A percentile compares a stretch with the other conserved stretches of the same genome.
Evolutionary conservation across 805 yeast genomes (phyloP).

Genomic region (Komagataella populi): DNA sequence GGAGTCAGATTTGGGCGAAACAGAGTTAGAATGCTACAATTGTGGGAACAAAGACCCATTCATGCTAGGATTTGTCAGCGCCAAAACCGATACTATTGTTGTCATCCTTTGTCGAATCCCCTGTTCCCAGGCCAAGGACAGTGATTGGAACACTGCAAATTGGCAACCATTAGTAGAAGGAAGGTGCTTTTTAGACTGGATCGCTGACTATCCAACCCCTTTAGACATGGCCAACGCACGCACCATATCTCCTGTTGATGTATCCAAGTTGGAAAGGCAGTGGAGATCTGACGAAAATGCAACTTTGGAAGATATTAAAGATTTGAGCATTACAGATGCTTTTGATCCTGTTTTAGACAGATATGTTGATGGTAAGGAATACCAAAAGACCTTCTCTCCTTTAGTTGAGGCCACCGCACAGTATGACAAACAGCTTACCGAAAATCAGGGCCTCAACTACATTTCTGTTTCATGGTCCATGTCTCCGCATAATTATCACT

Average conservation of each 20-base stretch:
- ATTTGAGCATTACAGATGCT: slow-evolving; percentile 38
- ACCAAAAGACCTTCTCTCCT: slow-evolving; percentile 78
- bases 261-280: slow-evolving; percentile 59
- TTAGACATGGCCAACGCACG: slow-evolving; percentile 45
- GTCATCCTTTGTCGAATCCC: slow-evolving; percentile 82
- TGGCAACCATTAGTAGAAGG: slow-evolving; percentile 85
- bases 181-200: slow-evolving; percentile 69
- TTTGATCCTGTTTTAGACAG: slow-evolving; percentile 62
- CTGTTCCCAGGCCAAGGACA: slow-evolving; percentile 65
- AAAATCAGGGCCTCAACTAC: slow-evolving; percentile 64
- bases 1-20: slow-evolving; percentile 77
- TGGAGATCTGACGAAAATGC: slow-evolving; percentile 70
- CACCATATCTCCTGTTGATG: slow-evolving; percentile 47
- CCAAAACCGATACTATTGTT: slow-evolving; percentile 75
- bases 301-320: slow-evolving; percentile 52
- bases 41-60: slow-evolving; percentile 79
- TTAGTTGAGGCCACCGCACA: slow-evolving; percentile 73
- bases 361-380: slow-evolving; percentile 72
- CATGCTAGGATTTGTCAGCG: slow-evolving; percentile 74
- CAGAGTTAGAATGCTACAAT: slow-evolving; percentile 76
- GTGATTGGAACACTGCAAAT: slow-evolving; percentile 74
- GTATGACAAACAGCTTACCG: slow-evolving; percentile 59
- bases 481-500: slow-evolving; percentile 48
- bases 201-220: slow-evolving; percentile 57
- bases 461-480: slow-evolving; percentile 63